Evolutionary conservation across 2,329 filamentous ascomycete genomes (phyloP).

Genomic region (Alternaria sp.): DNA sequence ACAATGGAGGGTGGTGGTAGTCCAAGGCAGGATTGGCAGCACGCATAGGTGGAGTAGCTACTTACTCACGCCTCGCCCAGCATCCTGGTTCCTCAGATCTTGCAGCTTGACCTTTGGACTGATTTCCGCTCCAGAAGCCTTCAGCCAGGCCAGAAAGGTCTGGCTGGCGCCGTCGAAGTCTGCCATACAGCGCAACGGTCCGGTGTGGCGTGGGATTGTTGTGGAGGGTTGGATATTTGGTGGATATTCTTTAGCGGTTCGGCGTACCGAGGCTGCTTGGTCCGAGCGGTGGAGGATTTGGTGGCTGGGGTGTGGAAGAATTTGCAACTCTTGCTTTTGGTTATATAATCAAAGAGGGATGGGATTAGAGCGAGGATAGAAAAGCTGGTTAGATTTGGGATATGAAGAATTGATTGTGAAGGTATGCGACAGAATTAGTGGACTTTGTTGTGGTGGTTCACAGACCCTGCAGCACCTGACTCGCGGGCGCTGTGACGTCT

Average conservation of each 20-base stretch:
- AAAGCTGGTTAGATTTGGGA: not conserved
- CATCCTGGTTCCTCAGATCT: conserved; percentile 62
- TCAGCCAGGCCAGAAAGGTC: conserved; percentile 65
- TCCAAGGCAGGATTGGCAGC: not conserved
- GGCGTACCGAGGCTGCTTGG: conserved; percentile 33
- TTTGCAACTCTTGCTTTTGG: not conserved
- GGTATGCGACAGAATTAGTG: not conserved
- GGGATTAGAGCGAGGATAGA: not conserved
- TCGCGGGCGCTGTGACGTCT: not conserved
- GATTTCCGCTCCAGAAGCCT: conserved; percentile 59
- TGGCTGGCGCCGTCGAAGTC: conserved; percentile 53
- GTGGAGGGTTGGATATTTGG: conserved; percentile 20
- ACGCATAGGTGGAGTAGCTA: conserved; percentile 20
- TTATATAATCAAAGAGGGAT: not conserved
- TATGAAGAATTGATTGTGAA: not conserved
- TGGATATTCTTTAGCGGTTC: conserved; percentile 25
- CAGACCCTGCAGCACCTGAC: conserved; percentile 10
- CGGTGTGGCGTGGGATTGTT: conserved; percentile 19
- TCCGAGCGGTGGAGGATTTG: conserved; percentile 4
- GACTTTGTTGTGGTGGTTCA: not conserved
- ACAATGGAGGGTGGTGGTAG: not conserved
- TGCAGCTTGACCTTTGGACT: conserved; percentile 64
- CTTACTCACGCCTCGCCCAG: conserved; percentile 69
- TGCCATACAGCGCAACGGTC: conserved; percentile 26
- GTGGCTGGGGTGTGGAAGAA: conserved; percentile 4